These are phyloP conservation scores for Adiantum capillusveneris DNA, from an alignment of 75 land plant genomes.

Conservation along the genomic window DNA sequence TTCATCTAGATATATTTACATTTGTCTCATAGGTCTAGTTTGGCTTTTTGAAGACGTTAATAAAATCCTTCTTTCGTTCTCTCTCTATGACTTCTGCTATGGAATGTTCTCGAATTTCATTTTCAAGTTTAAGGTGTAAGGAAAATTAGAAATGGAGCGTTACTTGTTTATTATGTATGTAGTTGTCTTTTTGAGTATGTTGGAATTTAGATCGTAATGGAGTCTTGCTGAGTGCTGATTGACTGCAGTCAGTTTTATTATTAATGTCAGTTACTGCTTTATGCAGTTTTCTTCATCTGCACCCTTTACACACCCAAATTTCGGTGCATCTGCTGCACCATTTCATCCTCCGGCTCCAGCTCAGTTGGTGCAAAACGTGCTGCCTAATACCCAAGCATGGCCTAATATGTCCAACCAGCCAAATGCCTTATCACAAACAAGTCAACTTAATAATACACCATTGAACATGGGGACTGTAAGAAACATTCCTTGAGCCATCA, in stretches of 20 bases:
- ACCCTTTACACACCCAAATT: constrained; percentile 1
- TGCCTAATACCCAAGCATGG: constrained; percentile 3
- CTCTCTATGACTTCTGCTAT: no score
- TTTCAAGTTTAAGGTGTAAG: no score
- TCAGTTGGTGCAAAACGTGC: neutral
- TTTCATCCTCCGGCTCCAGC: neutral
- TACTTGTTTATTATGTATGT: no score
- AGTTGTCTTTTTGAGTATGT: no score
- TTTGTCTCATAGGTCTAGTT: no score
- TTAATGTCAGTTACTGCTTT: neutral
- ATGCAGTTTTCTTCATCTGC: constrained; percentile 7
- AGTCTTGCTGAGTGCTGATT: neutral
- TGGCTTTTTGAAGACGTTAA: no score
- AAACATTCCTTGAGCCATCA: no score
- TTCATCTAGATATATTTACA: no score
- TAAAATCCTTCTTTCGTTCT: no score
- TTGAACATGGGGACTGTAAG: neutral
- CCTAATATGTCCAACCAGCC: neutral
- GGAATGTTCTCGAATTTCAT: no score
- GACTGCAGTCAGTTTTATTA: neutral
- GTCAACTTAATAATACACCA: neutral
- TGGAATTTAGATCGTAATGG: no score
- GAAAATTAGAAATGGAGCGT: no score
- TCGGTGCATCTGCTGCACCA: constrained; percentile 1
- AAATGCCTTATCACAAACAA: neutral